phyloP scores from a whole-genome alignment of 1,284 basidiomycete species.

The Austroboletus novae-zelandiae region DNA sequence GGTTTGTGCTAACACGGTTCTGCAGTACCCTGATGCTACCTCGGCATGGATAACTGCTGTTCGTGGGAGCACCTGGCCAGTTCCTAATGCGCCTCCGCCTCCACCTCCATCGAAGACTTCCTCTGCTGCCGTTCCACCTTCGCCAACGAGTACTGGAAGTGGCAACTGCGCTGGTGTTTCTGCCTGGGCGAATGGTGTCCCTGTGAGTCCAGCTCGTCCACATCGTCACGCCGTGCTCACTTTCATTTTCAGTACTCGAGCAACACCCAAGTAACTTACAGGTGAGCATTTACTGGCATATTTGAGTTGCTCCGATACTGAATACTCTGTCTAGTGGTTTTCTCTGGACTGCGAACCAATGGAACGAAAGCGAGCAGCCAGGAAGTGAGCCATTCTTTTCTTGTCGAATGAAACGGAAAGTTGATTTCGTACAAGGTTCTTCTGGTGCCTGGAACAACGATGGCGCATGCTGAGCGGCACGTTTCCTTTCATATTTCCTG shows the following conservation, averaged over 20 bases:
- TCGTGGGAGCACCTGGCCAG: conserved; percentile 24
- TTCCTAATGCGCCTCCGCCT: conserved; percentile 2
- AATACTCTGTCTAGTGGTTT: conserved; percentile 10
- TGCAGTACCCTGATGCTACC: conserved; percentile 27
- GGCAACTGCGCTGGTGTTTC: conserved; percentile 16
- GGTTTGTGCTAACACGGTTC: conserved; percentile 38
- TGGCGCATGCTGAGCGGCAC: too few relatives aligned
- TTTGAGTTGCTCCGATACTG: background rate
- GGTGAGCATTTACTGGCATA: conserved; percentile 8
- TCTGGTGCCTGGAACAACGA: conserved; percentile 17
- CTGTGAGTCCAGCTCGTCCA: conserved; percentile 10
- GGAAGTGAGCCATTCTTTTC: conserved; percentile 12
- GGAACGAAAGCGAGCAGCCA: conserved; percentile 19
- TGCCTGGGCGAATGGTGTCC: conserved; percentile 9
- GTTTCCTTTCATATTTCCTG: too few relatives aligned
- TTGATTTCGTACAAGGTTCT: conserved; percentile 3
- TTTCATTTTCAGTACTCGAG: conserved; percentile 13
- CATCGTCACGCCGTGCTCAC: background rate
- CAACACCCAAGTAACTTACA: conserved; percentile 18
- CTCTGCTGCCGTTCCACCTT: background rate
- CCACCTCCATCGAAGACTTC: conserved; percentile 1
- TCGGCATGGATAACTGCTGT: conserved; percentile 27
- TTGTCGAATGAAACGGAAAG: background rate
- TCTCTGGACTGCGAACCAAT: conserved; percentile 23
- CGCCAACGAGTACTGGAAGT: conserved; percentile 8